Percentiles rank a stretch among this genome's conserved stretches.
phyloP scores from a whole-genome alignment of 257 asterid genomes.

The Scutellaria minor region DNA sequence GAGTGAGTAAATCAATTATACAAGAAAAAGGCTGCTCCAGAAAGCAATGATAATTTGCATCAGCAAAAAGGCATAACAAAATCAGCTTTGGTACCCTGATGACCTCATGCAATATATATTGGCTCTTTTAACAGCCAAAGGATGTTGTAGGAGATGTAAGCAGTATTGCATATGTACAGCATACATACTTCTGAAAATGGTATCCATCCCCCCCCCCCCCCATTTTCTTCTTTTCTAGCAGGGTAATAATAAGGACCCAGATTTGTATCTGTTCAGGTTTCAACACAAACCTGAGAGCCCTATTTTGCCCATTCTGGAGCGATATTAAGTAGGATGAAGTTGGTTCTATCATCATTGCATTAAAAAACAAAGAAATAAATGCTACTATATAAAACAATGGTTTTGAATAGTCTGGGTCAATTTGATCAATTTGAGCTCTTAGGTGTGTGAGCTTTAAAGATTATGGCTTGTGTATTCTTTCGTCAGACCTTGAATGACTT shows the following conservation, averaged over 20 bases:
- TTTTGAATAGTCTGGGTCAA: background rate
- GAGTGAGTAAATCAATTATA: constrained; percentile 32
- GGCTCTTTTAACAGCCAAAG: constrained; percentile 1
- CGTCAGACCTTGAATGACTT: background rate
- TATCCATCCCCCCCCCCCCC: background rate
- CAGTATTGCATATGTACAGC: background rate
- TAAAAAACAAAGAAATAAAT: too few species aligned
- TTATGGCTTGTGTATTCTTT: background rate
- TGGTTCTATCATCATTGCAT: too few species aligned
- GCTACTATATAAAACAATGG: background rate
- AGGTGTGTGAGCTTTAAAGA: background rate
- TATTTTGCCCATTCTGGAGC: background rate
- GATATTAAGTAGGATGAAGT: background rate
- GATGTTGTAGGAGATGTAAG: constrained; percentile 7
- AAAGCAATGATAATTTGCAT: background rate
- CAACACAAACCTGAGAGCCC: background rate
- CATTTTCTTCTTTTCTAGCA: background rate
- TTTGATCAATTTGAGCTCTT: constrained; percentile 4
- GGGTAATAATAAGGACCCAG: background rate
- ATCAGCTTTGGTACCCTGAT: constrained; percentile 1
- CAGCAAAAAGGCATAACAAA: background rate
- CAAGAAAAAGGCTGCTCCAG: constrained; percentile 15
- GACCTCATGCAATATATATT: background rate
- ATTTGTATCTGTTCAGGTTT: too few species aligned
- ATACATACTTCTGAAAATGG: background rate